Evolutionary conservation across 108 stramenopile species (phyloP).

Genomic region (Cylindrotheca closterium): DNA sequence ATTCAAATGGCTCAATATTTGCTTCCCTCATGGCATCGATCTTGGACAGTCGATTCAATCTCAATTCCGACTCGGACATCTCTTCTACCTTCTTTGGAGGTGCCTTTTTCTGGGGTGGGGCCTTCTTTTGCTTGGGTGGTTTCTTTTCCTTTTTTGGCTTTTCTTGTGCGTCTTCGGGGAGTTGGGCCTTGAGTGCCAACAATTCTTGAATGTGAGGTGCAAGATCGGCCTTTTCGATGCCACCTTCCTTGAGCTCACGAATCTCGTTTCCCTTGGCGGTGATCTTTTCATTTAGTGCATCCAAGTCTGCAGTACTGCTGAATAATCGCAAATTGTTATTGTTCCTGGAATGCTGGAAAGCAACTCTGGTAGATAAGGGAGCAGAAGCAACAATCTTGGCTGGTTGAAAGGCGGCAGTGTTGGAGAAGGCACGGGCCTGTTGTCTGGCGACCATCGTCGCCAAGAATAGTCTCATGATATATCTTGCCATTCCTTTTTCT

Average conservation of each 20-base stretch:
- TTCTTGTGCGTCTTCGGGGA: constrained; percentile 28
- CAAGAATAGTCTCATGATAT: background rate
- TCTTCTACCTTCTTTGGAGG: constrained; percentile 26
- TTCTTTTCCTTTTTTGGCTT: constrained; percentile 16
- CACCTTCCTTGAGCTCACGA: constrained; percentile 71
- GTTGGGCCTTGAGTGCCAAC: constrained; percentile 68
- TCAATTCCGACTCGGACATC: constrained; percentile 70
- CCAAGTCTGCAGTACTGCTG: constrained; percentile 1
- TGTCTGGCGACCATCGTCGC: background rate
- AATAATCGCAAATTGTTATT: background rate
- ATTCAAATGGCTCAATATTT: constrained; percentile 83
- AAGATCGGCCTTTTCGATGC: constrained; percentile 61
- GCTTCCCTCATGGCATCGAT: constrained; percentile 75
- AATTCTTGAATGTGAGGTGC: constrained; percentile 83
- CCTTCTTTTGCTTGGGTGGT: constrained; percentile 11
- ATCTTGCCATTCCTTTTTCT: background rate
- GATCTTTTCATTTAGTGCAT: constrained; percentile 61
- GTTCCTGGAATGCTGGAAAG: too few relatives aligned
- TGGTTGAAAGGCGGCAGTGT: background rate
- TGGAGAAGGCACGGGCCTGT: background rate
- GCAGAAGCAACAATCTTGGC: background rate
- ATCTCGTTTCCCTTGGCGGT: constrained; percentile 86
- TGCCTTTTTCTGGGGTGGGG: constrained; percentile 14
- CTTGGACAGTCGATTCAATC: constrained; percentile 76
- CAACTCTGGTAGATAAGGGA: too few relatives aligned